A percentile compares a stretch with the other conserved stretches of the same genome.
phyloP scores from a whole-genome alignment of 1,284 basidiomycete species.

The Inonotus hispidus region DNA sequence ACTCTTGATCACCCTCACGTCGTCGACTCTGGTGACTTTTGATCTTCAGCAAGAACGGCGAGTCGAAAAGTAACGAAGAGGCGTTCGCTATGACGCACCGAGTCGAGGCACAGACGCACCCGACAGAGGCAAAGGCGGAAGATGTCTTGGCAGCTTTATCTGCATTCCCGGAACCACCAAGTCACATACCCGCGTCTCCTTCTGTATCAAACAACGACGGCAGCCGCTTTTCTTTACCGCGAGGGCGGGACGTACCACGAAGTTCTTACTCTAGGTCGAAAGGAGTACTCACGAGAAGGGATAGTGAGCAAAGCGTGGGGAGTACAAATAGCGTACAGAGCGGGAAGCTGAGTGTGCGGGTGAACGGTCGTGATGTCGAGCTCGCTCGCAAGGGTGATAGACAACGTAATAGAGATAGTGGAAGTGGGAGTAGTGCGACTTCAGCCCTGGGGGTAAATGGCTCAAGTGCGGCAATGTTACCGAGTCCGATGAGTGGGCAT shows the following conservation, averaged over 20 bases:
- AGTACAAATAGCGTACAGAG: slow-evolving; percentile 3
- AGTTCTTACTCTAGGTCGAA: background rate
- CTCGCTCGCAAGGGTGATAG: background rate
- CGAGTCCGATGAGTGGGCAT: slow-evolving; percentile 1
- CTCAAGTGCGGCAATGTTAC: background rate
- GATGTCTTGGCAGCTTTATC: slow-evolving; percentile 6
- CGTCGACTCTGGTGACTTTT: background rate
- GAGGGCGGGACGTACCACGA: background rate
- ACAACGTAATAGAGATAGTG: background rate
- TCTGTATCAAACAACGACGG: background rate
- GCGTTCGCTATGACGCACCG: background rate
- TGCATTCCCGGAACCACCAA: slow-evolving; percentile 19
- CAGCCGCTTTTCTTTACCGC: background rate
- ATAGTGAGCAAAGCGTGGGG: background rate
- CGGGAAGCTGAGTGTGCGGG: background rate
- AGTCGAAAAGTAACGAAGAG: background rate
- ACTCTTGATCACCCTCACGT: background rate
- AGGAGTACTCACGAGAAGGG: background rate
- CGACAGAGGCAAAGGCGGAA: background rate
- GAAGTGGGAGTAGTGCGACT: background rate
- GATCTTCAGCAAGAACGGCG: background rate
- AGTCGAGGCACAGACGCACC: background rate
- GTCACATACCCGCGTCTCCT: slow-evolving; percentile 16
- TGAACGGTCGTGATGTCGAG: background rate
- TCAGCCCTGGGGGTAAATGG: background rate